Base-by-base conservation (phyloP, 2,329 filamentous ascomycete genomes). In the Sporothrix globosa region DNA sequence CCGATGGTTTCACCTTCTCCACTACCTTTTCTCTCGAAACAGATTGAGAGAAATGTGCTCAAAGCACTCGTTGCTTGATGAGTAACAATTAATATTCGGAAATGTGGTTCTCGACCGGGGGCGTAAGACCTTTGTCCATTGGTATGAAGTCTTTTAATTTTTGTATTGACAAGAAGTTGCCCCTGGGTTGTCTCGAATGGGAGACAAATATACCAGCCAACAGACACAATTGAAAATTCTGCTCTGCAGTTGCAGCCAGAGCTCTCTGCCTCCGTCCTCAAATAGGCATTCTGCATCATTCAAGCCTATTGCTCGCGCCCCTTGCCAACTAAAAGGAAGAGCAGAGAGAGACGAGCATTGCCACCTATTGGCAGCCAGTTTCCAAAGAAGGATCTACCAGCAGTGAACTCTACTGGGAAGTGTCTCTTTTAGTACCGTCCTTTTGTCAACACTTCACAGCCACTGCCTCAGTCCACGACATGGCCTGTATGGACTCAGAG, bases 41-140 rank as follows among this genome's bases (percentile, higher is more conserved):
- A 58, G 19, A 11, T 46, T n/a, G 21, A 41, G 24, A 19, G 24
- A 19, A 63, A 63, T 27, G 58, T 63, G 58, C 58, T 63, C 58
- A 63, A 44, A 61, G 27, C 58, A 46, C 19, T 10, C 34, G 9
- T 41, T 7, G 34, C 34, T 34, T 34, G 34, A 34, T 34, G 34
- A 34, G 34, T 34, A 34, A 34, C 34, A 34, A 34, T 34, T 34
- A 4, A 34, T 34, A 34, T 34, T 34, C 1, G 34, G 34, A 9
- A 1, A 44, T 17, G 10, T 4, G 14, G 41, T 7, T 44, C 41
- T 44, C 41, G 9, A 34, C 34, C n/a, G n/a, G 58, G 58, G 58
- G 58, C 21, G 58, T 63, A 39, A 27, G 58, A 63, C 39, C 17
- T 27, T 63, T n/a, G 44, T 46, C 5, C 6, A 19, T 21, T 41